Conservation (phyloP, 2,329 filamentous ascomycete genomes). For the Alternaria postmessia region DNA sequence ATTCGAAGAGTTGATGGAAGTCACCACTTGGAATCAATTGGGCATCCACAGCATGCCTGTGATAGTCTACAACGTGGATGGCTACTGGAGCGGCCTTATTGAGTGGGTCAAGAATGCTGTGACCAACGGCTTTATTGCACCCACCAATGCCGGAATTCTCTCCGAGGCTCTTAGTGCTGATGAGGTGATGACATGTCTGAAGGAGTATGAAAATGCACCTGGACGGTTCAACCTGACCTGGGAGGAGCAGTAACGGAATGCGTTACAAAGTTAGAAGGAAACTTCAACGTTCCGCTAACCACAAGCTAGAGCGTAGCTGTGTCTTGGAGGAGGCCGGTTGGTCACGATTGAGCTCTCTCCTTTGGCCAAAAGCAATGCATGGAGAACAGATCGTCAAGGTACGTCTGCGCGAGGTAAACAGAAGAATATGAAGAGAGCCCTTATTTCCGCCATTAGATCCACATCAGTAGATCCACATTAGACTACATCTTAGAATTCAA, state of each 20-base stretch:
- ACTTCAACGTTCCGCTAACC: neutral
- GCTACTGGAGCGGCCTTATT: slow-evolving; percentile 90
- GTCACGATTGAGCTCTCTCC: neutral
- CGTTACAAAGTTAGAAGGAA: neutral
- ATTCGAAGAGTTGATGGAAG: slow-evolving; percentile 92
- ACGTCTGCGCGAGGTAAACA: neutral
- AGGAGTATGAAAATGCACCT: slow-evolving; percentile 76
- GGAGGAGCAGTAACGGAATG: slow-evolving; percentile 59
- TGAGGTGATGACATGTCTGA: slow-evolving; percentile 74
- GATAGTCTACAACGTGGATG: slow-evolving; percentile 84
- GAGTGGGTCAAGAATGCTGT: slow-evolving; percentile 82
- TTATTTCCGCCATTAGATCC: neutral
- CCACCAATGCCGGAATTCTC: slow-evolving; percentile 76
- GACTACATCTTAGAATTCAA: neutral
- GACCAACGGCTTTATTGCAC: slow-evolving; percentile 76
- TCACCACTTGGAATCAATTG: slow-evolving; percentile 93
- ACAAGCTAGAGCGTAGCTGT: neutral
- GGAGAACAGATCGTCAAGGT: neutral
- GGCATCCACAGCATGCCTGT: slow-evolving; percentile 83
- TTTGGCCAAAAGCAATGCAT: neutral
- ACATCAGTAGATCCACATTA: neutral
- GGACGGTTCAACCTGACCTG: slow-evolving; percentile 84
- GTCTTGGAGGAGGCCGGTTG: neutral
- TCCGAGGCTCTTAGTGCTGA: slow-evolving; percentile 76
- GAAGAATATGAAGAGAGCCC: neutral